Percentiles rank a stretch among this genome's conserved stretches.
phyloP scores from a whole-genome alignment of 2,329 filamentous ascomycete species.

The Eutypa lata region DNA sequence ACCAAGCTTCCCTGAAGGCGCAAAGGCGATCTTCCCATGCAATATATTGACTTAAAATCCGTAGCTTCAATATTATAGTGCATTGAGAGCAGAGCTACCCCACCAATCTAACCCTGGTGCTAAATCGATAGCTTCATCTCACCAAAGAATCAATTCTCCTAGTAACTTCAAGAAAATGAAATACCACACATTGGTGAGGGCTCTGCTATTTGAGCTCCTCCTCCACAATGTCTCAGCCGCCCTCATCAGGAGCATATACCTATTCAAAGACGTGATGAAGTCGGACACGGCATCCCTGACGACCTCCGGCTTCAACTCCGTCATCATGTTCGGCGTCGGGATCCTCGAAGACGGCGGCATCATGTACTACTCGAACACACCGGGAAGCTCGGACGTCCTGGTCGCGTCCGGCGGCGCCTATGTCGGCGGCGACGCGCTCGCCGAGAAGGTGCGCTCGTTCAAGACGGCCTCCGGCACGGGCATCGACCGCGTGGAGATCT shows the following conservation, averaged over 20 bases:
- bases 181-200: constrained; percentile 6
- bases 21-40: no score
- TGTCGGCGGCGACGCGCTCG: constrained; percentile 45
- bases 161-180: constrained; percentile 7
- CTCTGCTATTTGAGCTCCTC: constrained; percentile 14
- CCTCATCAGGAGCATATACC: constrained; percentile 32
- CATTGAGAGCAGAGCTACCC: not conserved
- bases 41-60: no score
- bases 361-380: constrained; percentile 43
- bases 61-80: not conserved
- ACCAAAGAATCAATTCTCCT: not conserved
- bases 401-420: constrained; percentile 40
- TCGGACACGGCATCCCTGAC: constrained; percentile 39
- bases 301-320: constrained; percentile 39
- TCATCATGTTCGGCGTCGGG: constrained; percentile 43
- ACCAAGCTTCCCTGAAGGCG: no score
- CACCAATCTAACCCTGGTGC: not conserved
- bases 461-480: constrained; percentile 31
- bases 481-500: constrained; percentile 39
- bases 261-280: constrained; percentile 43
- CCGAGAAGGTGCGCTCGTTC: constrained; percentile 42
- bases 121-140: not conserved
- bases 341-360: constrained; percentile 40
- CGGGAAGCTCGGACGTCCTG: constrained; percentile 32
- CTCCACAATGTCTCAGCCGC: constrained; percentile 10